phyloP scores from a whole-genome alignment of 192 early-diverging fungal species.

The Entrophospora sp. region DNA sequence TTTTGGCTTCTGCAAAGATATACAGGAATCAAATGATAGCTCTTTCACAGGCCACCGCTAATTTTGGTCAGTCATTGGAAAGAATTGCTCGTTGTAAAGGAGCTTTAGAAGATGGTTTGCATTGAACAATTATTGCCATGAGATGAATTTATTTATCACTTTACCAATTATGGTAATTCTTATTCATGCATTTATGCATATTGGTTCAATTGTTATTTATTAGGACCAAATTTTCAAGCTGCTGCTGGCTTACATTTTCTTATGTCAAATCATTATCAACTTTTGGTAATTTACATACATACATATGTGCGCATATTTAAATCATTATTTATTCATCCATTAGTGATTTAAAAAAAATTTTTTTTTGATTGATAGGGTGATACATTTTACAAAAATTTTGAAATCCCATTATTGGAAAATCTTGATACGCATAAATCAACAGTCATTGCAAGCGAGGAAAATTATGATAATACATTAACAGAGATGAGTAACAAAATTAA shows the following conservation, averaged over 20 bases:
- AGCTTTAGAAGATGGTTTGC: constrained; percentile 26
- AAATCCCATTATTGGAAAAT: constrained; percentile 37
- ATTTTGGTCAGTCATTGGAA: constrained; percentile 40
- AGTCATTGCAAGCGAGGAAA: constrained; percentile 31
- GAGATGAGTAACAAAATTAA: constrained; percentile 40
- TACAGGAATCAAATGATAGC: constrained; percentile 38
- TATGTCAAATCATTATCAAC: constrained; percentile 46
- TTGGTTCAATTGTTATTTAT: background rate
- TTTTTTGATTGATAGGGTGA: constrained; percentile 23
- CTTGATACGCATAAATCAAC: constrained; percentile 35
- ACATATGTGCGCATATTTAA: background rate
- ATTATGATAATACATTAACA: constrained; percentile 34
- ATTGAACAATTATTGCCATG: too few species aligned
- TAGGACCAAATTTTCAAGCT: constrained; percentile 38
- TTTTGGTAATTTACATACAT: constrained; percentile 30
- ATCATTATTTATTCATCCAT: background rate
- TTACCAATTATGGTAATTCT: background rate
- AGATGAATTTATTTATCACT: background rate
- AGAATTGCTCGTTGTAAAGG: constrained; percentile 36
- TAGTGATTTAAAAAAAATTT: background rate
- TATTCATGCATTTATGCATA: background rate
- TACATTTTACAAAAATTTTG: constrained; percentile 37
- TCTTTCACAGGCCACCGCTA: constrained; percentile 38
- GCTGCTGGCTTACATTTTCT: constrained; percentile 41
- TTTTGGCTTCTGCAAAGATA: constrained; percentile 33